These are phyloP conservation scores for Solanum tarijense DNA, from an alignment of 257 asterid species.

Conservation along the genomic window DNA sequence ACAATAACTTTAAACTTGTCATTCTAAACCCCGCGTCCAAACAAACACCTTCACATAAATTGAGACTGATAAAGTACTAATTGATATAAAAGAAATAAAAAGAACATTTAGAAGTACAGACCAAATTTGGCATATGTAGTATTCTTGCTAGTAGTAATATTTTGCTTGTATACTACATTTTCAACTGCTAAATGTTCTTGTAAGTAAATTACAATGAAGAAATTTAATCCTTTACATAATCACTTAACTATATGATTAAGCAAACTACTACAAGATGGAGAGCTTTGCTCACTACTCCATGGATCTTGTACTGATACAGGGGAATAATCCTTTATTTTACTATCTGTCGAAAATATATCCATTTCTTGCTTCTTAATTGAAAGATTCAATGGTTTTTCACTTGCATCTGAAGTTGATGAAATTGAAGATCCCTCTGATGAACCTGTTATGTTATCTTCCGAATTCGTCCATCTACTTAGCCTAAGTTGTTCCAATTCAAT, in stretches of 20 bases:
- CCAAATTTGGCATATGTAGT: background rate
- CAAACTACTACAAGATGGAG: conserved; percentile 80
- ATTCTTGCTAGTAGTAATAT: background rate
- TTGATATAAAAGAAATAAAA: background rate
- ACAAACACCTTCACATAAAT: background rate
- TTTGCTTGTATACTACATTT: background rate
- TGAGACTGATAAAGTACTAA: no score
- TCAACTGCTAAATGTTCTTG: background rate
- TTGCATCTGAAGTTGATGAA: conserved; percentile 48
- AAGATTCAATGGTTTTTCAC: conserved; percentile 46
- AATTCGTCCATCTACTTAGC: conserved; percentile 56
- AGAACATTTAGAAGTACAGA: background rate
- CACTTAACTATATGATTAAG: conserved; percentile 22
- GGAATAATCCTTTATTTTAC: conserved; percentile 36
- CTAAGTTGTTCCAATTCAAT: conserved; percentile 79
- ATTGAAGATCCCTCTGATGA: conserved; percentile 63
- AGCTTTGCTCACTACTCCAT: conserved; percentile 74
- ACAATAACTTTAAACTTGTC: no score
- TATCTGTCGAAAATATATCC: conserved; percentile 20
- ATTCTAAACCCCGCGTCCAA: background rate
- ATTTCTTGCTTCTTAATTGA: conserved; percentile 23
- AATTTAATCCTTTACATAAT: background rate
- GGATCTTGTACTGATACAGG: conserved; percentile 80
- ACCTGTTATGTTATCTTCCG: conserved; percentile 45
- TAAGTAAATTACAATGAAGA: background rate